A percentile compares a stretch with the other conserved stretches of the same genome.
Evolutionary conservation across 2,329 filamentous ascomycete genomes (phyloP).

Genomic region (Cladosporium colombiae): DNA sequence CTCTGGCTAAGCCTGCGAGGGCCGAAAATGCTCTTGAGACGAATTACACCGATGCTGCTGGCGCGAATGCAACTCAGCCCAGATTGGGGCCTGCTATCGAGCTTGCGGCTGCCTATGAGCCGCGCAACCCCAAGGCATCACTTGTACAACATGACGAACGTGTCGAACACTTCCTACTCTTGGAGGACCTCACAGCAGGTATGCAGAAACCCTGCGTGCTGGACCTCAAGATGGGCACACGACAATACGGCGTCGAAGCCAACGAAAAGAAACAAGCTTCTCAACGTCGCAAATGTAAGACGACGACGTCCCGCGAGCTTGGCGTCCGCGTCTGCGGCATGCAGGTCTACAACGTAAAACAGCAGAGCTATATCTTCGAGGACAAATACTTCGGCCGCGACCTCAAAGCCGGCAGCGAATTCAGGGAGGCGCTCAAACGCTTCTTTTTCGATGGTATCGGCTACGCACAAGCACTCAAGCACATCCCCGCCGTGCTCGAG

Average conservation of each 20-base stretch:
- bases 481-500: slow-evolving; percentile 83
- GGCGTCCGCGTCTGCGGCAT: slow-evolving; percentile 93
- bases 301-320: slow-evolving; percentile 85
- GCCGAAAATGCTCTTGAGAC: background rate
- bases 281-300: slow-evolving; percentile 87
- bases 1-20: background rate
- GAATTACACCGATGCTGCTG: background rate
- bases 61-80: background rate
- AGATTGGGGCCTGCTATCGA: slow-evolving; percentile 35
- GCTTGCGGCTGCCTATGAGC: slow-evolving; percentile 28
- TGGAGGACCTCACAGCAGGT: slow-evolving; percentile 92
- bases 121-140: slow-evolving; percentile 48
- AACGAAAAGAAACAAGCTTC: slow-evolving; percentile 89
- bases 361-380: slow-evolving; percentile 86
- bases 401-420: slow-evolving; percentile 82
- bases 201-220: slow-evolving; percentile 97
- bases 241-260: slow-evolving; percentile 93
- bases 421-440: slow-evolving; percentile 81
- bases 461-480: slow-evolving; percentile 74
- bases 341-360: slow-evolving; percentile 89
- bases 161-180: slow-evolving; percentile 86
- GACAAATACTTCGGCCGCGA: slow-evolving; percentile 97
- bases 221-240: slow-evolving; percentile 97
- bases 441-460: slow-evolving; percentile 92
- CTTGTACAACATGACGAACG: slow-evolving; percentile 56